These are phyloP conservation scores for Pythium coloratum DNA, from an alignment of 352 stramenopile genomes.

Conservation along the genomic window DNA sequence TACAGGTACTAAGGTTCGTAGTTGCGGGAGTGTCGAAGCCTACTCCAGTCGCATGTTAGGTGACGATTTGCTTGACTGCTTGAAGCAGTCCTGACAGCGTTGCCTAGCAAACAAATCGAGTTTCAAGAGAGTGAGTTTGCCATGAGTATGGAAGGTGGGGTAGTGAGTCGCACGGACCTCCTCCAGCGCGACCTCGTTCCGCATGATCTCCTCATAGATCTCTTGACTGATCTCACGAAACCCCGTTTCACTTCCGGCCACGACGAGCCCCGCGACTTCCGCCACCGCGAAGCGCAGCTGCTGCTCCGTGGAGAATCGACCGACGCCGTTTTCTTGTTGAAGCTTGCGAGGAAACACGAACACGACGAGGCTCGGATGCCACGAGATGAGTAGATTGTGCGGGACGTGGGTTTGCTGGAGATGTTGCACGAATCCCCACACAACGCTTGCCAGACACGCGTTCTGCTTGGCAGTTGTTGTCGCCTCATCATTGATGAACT, in stretches of 20 bases:
- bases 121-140: too few species aligned
- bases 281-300: conserved; percentile 57
- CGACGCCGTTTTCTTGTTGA: conserved; percentile 49
- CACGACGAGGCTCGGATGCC: conserved; percentile 12
- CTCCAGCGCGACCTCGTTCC: conserved; percentile 49
- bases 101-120: too few species aligned
- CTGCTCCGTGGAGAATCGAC: conserved; percentile 12
- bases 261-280: conserved; percentile 57
- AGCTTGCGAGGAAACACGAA: conserved; percentile 62
- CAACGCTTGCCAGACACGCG: neutral
- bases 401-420: conserved; percentile 41
- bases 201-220: conserved; percentile 40
- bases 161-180: conserved; percentile 25
- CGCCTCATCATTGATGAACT: conserved; percentile 7
- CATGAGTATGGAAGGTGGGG: neutral
- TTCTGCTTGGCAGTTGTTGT: conserved; percentile 7
- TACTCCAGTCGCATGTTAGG: too few species aligned
- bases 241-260: conserved; percentile 33
- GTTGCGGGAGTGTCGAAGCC: too few species aligned
- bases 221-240: conserved; percentile 44
- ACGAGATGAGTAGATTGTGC: conserved; percentile 59
- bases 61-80: too few species aligned
- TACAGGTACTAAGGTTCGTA: too few species aligned
- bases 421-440: conserved; percentile 44
- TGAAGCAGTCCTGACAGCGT: too few species aligned